Evolutionary conservation across 306 rosid genomes (phyloP).

Genomic region (Castanospermum australe): DNA sequence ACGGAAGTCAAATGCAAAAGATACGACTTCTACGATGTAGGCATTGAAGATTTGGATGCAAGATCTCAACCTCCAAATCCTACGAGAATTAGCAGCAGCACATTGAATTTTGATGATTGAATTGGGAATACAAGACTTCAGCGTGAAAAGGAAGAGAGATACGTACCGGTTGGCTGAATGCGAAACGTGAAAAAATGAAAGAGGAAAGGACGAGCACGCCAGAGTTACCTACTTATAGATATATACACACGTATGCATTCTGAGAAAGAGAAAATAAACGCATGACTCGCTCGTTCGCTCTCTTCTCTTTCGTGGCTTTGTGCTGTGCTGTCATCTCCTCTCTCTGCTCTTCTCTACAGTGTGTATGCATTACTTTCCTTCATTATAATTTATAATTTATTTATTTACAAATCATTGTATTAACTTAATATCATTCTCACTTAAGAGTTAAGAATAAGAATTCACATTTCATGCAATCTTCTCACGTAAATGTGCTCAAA

Average conservation of each 20-base stretch:
- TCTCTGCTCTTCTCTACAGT: too few species aligned
- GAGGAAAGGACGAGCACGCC: neutral
- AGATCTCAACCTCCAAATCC: constrained; percentile 5
- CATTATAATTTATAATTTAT: too few species aligned
- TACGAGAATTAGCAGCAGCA: neutral
- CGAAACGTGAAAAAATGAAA: constrained; percentile 4
- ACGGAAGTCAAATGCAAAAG: neutral
- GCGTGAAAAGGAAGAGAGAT: neutral
- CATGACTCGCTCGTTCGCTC: constrained; percentile 41
- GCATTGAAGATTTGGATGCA: constrained; percentile 22
- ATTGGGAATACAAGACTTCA: neutral
- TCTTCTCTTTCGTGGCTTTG: neutral
- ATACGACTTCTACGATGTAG: neutral
- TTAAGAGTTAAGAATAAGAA: too few species aligned
- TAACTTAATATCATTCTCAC: too few species aligned
- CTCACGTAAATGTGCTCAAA: neutral
- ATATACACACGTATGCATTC: neutral
- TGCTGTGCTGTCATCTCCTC: neutral
- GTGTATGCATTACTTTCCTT: neutral
- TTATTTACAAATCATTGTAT: neutral
- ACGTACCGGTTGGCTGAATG: constrained; percentile 22
- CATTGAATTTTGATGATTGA: neutral
- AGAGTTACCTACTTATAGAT: neutral
- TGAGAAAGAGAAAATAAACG: constrained; percentile 21
- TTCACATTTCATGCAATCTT: neutral